Evolutionary conservation across 2,329 filamentous ascomycete species (phyloP), one percentile per base, ranked within the genome.

Genomic region (Diplodia scrobiculata): DNA sequence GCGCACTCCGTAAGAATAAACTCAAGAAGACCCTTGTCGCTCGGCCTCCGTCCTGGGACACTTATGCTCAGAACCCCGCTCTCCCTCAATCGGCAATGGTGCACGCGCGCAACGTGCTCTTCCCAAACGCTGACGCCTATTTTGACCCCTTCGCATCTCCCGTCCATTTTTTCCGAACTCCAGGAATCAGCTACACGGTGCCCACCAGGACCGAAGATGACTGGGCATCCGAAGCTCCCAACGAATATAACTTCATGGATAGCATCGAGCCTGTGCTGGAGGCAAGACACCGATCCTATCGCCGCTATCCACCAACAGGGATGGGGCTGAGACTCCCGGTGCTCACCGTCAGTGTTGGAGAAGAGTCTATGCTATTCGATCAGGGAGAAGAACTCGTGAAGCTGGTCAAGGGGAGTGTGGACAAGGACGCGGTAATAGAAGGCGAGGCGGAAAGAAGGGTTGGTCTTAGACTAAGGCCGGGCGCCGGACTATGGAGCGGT

Each of bases 21-120:
- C 82, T 95, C 65, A 79, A 86, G 67, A 87, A 84, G 73, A 89
- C 85, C 68, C 97, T 92, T 80, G 78, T 90, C 90, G 45, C 85
- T 96, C 73, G 84, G 84, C 6, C 25, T 13, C 29, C 59, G n/a
- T 70, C 76, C 5, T 76, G 74, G 76, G 71, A 72, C 54, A 66
- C 64, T 36, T 66, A 73, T 53, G 67, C 69, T n/a, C 70, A 74
- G 45, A 74, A 72, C 60, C 27, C 65, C 6, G 51, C 69, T 6
- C 62, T 79, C n/a, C 73, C 75, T 0, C 70, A 71, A 0, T 47
- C 70, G 32, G 71, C 71, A 7, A 68, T 81, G 11, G 70, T 74
- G 19, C 69, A 69, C 19, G 71, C 78, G 27, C 74, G 81, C 59
- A 71, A 74, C 17, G 59, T 70, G 0, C 68, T 82, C 1, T 84